Evolutionary conservation across 129 eudicot genomes (phyloP), one percentile per base, ranked within the genome.

Genomic region (Artemisia annua): DNA sequence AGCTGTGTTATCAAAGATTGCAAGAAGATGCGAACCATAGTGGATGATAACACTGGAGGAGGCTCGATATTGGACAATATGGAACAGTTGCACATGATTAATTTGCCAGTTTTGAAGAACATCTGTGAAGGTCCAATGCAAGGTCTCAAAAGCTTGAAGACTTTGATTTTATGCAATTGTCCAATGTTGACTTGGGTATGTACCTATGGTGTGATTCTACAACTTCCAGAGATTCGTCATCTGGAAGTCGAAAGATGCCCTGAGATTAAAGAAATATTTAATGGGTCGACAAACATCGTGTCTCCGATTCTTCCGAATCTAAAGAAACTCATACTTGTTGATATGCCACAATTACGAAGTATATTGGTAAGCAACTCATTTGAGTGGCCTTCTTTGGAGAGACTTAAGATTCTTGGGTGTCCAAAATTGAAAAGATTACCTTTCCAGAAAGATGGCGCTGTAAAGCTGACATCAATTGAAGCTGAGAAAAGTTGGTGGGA

Each of bases 401-500:
- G 5, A 56, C 75, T 76, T 16, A 16, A 48, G 50, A 76, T 76
- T 32, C 28, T 66, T 50, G 51, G 62, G 48, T 76, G 81, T 49
- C 81, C 75, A 0, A 7, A 48, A 44, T 69, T 67, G 24, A 67
- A 56, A 28, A 59, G 56, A 11, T 68, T 76, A 58, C 81, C 81
- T 16, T 76, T 76, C 70, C 66, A 48, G 46, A 68, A 67, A 57
- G 51, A 68, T 30, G 13, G 32, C 8, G 75, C 75, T 20, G 49
- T 8, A 30, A 57, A 57, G 39, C 63, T 76, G 75, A 48, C 8
- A 57, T 59, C 18, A 4, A 76, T 67, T 28, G 69, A 59, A 67
- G 70, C 69, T 48, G 81, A 76, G 75, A 17, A 68, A 48, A 49
- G 22, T 67, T 76, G 81, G 81, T 76, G 81, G 79, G 73, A 66